phyloP scores from a whole-genome alignment of 148 eudicot genomes.

The Fagopyrum tataricum region DNA sequence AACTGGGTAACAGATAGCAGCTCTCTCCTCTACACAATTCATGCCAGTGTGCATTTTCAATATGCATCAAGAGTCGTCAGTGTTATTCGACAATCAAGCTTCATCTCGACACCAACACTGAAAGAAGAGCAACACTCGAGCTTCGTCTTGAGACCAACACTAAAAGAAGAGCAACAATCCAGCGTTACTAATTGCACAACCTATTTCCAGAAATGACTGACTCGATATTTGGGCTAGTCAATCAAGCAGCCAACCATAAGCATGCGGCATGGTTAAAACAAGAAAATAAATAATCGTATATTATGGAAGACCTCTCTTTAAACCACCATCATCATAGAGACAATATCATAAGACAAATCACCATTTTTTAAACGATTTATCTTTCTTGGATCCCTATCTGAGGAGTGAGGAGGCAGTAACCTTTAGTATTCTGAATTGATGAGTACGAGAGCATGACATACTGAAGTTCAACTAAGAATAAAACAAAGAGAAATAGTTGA shows the following conservation, averaged over 20 bases:
- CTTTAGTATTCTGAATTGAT: background rate
- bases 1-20: background rate
- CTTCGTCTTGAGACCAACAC: background rate
- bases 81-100: background rate
- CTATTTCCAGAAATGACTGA: background rate
- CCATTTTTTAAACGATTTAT: background rate
- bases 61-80: background rate
- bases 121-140: background rate
- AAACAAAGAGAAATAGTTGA: background rate
- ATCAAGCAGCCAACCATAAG: background rate
- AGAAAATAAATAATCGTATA: background rate
- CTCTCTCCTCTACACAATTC: constrained; percentile 6
- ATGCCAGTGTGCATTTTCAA: constrained; percentile 4
- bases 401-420: too few species aligned
- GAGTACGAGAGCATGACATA: background rate
- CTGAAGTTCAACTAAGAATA: background rate
- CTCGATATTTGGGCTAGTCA: background rate
- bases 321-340: background rate
- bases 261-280: background rate
- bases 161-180: background rate
- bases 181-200: background rate
- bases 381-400: background rate
- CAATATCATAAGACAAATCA: background rate
- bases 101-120: background rate
- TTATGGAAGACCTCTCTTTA: background rate